These are phyloP conservation scores for Kodamaea arcana DNA, from an alignment of 1,139 yeast genomes.

Conservation along the genomic window DNA sequence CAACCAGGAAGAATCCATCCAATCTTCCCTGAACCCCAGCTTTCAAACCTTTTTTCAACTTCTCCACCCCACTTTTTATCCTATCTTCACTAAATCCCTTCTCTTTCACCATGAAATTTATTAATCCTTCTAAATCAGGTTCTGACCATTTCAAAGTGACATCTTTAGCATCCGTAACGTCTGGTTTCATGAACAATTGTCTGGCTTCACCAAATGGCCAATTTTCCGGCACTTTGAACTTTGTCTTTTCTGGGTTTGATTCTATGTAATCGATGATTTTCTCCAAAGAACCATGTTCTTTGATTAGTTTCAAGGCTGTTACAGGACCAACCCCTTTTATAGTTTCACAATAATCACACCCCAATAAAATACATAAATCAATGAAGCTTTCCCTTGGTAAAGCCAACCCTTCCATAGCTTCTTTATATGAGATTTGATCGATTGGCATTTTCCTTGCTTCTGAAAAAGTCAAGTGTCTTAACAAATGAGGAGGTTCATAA, in stretches of 20 bases:
- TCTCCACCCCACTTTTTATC: slow-evolving; percentile 80
- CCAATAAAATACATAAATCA: slow-evolving; percentile 87
- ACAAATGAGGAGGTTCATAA: slow-evolving; percentile 75
- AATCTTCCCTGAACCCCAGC: slow-evolving; percentile 87
- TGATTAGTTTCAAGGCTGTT: slow-evolving; percentile 82
- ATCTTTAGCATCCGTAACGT: slow-evolving; percentile 58
- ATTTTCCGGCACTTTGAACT: slow-evolving; percentile 83
- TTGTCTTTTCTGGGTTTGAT: slow-evolving; percentile 56
- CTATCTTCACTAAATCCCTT: slow-evolving; percentile 93
- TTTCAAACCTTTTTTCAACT: slow-evolving; percentile 77
- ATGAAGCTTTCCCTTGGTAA: slow-evolving; percentile 72
- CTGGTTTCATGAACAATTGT: slow-evolving; percentile 76
- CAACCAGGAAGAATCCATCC: slow-evolving; percentile 83
- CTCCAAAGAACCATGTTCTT: slow-evolving; percentile 80
- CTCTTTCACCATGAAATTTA: slow-evolving; percentile 66
- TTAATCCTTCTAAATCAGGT: slow-evolving; percentile 73
- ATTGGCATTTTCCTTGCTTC: slow-evolving; percentile 93
- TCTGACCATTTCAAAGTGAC: slow-evolving; percentile 72
- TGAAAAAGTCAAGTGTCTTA: slow-evolving; percentile 88
- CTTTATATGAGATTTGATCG: slow-evolving; percentile 69
- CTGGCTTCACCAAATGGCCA: slow-evolving; percentile 95
- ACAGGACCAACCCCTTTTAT: slow-evolving; percentile 95
- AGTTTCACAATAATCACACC: slow-evolving; percentile 96
- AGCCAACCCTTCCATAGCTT: slow-evolving; percentile 72
- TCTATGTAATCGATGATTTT: slow-evolving; percentile 64